These are phyloP conservation scores for Nyssa sinensis DNA, from an alignment of 148 eudicot species.

Conservation along the genomic window DNA sequence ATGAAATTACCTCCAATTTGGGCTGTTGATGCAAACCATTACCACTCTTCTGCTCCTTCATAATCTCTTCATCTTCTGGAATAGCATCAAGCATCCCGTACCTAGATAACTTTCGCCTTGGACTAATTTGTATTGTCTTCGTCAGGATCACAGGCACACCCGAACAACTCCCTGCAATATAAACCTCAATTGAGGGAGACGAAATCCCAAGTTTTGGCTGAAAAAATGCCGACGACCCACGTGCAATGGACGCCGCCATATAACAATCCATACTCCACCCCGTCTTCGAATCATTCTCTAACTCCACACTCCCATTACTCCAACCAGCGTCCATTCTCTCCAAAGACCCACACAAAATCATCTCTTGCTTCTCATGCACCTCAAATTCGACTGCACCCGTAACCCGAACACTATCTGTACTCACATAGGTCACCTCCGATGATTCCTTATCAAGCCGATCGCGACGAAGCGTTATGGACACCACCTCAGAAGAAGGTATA, in stretches of 20 bases:
- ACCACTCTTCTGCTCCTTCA: conserved; percentile 41
- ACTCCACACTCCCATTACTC: conserved; percentile 30
- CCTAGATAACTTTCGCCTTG: conserved; percentile 46
- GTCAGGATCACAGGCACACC: conserved; percentile 77
- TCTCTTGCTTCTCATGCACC: conserved; percentile 55
- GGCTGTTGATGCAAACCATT: conserved; percentile 39
- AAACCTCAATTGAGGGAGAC: conserved; percentile 80
- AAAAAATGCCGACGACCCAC: conserved; percentile 48
- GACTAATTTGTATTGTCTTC: conserved; percentile 63
- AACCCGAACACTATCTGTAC: conserved; percentile 65
- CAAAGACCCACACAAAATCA: conserved; percentile 72
- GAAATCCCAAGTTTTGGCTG: conserved; percentile 58
- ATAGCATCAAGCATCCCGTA: conserved; percentile 33
- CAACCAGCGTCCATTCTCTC: conserved; percentile 56
- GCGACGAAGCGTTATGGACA: conserved; percentile 46
- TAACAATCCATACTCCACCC: conserved; percentile 82
- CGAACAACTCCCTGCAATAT: conserved; percentile 75
- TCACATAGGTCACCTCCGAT: conserved; percentile 73
- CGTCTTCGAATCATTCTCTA: conserved; percentile 27
- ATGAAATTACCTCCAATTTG: conserved; percentile 54
- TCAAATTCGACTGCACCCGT: conserved; percentile 71
- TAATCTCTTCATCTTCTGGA: conserved; percentile 75
- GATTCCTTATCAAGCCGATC: conserved; percentile 62
- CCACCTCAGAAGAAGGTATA: conserved; percentile 48
- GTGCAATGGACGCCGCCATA: conserved; percentile 28